Conservation (phyloP, 768 basidiomycete genomes). For the Leccinum rimulosum region DNA sequence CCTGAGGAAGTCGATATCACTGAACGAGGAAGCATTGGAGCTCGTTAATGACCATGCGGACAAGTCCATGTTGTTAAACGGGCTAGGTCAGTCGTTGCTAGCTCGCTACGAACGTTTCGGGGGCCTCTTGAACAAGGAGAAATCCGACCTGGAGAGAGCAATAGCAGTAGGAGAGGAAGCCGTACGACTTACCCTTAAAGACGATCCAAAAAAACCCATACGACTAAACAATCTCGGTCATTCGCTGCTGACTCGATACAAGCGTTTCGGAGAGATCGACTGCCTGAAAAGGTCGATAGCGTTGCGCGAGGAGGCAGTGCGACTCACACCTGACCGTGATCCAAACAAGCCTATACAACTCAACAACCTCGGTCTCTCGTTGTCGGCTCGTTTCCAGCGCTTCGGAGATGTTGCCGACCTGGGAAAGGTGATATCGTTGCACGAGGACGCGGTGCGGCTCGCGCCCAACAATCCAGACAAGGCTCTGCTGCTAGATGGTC, state of each 20-base stretch:
- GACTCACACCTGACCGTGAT: neutral
- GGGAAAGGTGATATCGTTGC: neutral
- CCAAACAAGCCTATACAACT: neutral
- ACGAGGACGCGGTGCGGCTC: neutral
- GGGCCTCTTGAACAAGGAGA: neutral
- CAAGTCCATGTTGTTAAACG: neutral
- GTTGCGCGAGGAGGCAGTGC: neutral
- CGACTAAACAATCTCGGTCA: neutral
- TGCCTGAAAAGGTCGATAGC: neutral
- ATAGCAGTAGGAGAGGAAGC: neutral
- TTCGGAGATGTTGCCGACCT: neutral
- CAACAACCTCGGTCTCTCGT: neutral
- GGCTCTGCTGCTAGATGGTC: neutral
- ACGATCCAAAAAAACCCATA: neutral
- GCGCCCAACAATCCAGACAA: neutral
- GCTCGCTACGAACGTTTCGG: neutral
- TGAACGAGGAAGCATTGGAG: neutral
- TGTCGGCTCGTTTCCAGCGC: neutral
- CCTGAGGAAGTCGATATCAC: neutral
- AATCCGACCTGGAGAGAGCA: neutral
- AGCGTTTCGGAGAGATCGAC: neutral
- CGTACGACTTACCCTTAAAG: neutral
- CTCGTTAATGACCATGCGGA: neutral
- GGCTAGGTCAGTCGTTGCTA: neutral
- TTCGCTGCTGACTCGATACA: neutral